Base-by-base conservation (phyloP, 495 filamentous ascomycete species). In the Clohesyomyces aquaticus region DNA sequence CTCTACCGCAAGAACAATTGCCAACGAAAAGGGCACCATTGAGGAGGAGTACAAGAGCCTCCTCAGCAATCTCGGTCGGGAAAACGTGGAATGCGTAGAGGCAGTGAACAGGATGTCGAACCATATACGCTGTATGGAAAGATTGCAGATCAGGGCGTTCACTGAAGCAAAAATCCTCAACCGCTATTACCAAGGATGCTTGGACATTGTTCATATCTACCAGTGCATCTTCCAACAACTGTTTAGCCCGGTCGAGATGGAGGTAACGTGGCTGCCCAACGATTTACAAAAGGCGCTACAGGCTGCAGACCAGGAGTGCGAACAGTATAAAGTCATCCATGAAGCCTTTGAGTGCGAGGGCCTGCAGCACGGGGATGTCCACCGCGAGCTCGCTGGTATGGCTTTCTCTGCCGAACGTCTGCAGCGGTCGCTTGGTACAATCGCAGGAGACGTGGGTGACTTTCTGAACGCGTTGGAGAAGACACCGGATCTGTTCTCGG, bases 171-270 rank as follows among this genome's bases (percentile, higher is more conserved):
- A 35, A 16, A 21, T 38, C 19, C 21, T 61, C 21, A 32, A 23
- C 29, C n/a, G 22, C 11, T 54, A 38, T 48, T 61, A 45, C 35
- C 21, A 51, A 16, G 32, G 21, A n/a, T 53, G 35, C 16, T 61
- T 46, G 10, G 9, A 49, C 3, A 45, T 61, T 2, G 14, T 63
- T n/a, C 10, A 3, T 3, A 50, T 57, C n/a, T 38, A 58, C 25
- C 54, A 42, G 28, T 4, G 28, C 16, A 49, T 63, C n/a, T 63
- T 58, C 43, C 61, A 63, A 27, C 41, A 57, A 9, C 42, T 63
- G 8, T 68, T 92, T 87, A 46, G 18, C 14, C 4, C 19, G 21
- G 32, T 54, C 3, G 6, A 43, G n/a, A 9, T 29, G 12, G 28
- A 54, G 28, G 35, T 35, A 0, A 12, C 45, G 1, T 54, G 45